These are phyloP conservation scores for Zea luxurians DNA, from an alignment of 176 grass and related monocot genomes.

Conservation along the genomic window DNA sequence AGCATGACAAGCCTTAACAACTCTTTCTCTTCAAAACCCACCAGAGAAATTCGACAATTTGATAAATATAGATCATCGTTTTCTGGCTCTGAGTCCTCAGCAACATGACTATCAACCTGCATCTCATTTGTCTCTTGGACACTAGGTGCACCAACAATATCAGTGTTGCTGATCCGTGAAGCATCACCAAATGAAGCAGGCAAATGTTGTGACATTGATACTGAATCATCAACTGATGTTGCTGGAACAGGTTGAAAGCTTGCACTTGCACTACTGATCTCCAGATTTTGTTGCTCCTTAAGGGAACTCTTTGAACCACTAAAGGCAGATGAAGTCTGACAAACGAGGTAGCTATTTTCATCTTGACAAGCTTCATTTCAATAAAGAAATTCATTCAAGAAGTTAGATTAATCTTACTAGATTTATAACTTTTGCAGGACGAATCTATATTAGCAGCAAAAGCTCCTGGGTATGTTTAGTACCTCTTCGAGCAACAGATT, in stretches of 20 bases:
- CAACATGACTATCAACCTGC: constrained; percentile 54
- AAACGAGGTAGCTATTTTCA: constrained; percentile 64
- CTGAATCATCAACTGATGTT: constrained; percentile 52
- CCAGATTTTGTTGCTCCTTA: constrained; percentile 65
- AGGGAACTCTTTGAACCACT: constrained; percentile 50
- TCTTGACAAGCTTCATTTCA: constrained; percentile 71
- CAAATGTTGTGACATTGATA: constrained; percentile 58
- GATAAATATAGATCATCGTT: constrained; percentile 87
- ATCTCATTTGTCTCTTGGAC: constrained; percentile 47
- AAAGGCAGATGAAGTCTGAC: constrained; percentile 41
- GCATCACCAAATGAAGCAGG: constrained; percentile 47
- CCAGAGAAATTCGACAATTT: constrained; percentile 84
- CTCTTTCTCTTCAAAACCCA: constrained; percentile 85
- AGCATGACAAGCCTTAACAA: constrained; percentile 60
- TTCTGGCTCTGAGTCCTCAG: constrained; percentile 73
- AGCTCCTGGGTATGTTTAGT: constrained; percentile 23
- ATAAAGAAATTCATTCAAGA: constrained; percentile 40
- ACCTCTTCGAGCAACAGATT: constrained; percentile 88
- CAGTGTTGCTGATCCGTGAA: constrained; percentile 46
- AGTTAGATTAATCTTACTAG: constrained; percentile 30
- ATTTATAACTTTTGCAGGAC: constrained; percentile 30
- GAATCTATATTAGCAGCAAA: constrained; percentile 20
- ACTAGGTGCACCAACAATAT: constrained; percentile 38
- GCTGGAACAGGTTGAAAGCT: constrained; percentile 57
- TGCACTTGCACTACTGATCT: constrained; percentile 44